Evolutionary conservation across 345 rosid genomes (phyloP).

Genomic region (Camelina hispida): DNA sequence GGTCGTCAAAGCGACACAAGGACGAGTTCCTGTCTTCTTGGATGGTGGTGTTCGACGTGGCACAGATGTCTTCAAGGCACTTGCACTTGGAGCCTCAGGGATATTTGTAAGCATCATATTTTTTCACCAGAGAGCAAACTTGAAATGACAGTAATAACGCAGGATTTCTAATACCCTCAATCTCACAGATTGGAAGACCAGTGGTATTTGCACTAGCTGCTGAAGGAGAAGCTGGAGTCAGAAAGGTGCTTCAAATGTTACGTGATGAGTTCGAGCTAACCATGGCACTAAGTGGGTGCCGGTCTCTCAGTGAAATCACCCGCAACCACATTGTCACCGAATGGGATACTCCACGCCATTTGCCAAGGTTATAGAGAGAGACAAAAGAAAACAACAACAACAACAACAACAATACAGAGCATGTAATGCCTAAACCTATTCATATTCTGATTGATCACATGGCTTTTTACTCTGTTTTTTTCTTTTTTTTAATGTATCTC

Average conservation of each 20-base stretch:
- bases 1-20: constrained; percentile 92
- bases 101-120: constrained; percentile 66
- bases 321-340: constrained; percentile 75
- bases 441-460: constrained; percentile 26
- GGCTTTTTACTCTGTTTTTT: constrained; percentile 18
- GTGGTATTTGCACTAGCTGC: constrained; percentile 87
- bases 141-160: constrained; percentile 3
- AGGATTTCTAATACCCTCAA: neutral
- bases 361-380: constrained; percentile 51
- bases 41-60: constrained; percentile 98
- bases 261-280: constrained; percentile 89
- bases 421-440: constrained; percentile 25
- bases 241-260: constrained; percentile 81
- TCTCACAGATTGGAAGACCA: constrained; percentile 89
- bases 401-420: constrained; percentile 25
- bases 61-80: constrained; percentile 92
- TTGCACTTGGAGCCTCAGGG: constrained; percentile 94
- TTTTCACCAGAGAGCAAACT: neutral
- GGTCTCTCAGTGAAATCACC: constrained; percentile 80
- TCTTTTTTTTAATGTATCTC: neutral
- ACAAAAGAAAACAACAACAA: constrained; percentile 21
- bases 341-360: constrained; percentile 62
- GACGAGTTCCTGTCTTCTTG: constrained; percentile 82
- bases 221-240: constrained; percentile 81
- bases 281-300: constrained; percentile 90